phyloP scores from a whole-genome alignment of 2,329 filamentous ascomycete genomes.

The Tetracladium maxilliforme region DNA sequence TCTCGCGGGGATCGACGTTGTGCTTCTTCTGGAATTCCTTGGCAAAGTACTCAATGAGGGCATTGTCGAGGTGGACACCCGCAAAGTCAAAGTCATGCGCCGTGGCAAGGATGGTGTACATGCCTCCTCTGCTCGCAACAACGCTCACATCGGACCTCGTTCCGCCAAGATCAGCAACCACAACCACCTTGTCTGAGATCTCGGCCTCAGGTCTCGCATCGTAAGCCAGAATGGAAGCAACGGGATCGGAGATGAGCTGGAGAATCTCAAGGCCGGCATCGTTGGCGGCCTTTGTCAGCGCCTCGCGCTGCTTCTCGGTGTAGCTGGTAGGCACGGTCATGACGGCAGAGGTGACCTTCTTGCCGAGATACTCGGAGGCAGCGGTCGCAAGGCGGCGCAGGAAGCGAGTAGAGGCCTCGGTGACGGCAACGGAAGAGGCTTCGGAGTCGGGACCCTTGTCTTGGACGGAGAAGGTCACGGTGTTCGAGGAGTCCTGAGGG shows the following conservation, averaged over 20 bases:
- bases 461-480: slow-evolving; percentile 69
- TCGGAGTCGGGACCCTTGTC: slow-evolving; percentile 53
- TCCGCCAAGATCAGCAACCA: slow-evolving; percentile 86
- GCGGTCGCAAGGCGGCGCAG: slow-evolving; percentile 68
- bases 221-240: slow-evolving; percentile 80
- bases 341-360: slow-evolving; percentile 86
- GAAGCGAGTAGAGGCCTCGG: slow-evolving; percentile 74
- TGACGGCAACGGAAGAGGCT: slow-evolving; percentile 56
- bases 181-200: slow-evolving; percentile 71
- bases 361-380: slow-evolving; percentile 84
- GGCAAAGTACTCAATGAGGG: slow-evolving; percentile 88
- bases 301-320: slow-evolving; percentile 70
- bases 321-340: slow-evolving; percentile 93
- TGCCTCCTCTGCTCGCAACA: slow-evolving; percentile 79
- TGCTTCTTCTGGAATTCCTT: slow-evolving; percentile 99
- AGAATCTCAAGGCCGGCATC: slow-evolving; percentile 76
- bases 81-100: slow-evolving; percentile 91
- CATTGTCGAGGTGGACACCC: slow-evolving; percentile 74
- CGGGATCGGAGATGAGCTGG: slow-evolving; percentile 83
- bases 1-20: slow-evolving; percentile 65
- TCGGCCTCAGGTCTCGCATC: slow-evolving; percentile 68
- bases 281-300: slow-evolving; percentile 63
- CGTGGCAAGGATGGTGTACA: slow-evolving; percentile 90
- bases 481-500: slow-evolving; percentile 58
- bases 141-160: slow-evolving; percentile 87